phyloP scores from a whole-genome alignment of 1,284 basidiomycete genomes.

The Singerocomus inundabilis region DNA sequence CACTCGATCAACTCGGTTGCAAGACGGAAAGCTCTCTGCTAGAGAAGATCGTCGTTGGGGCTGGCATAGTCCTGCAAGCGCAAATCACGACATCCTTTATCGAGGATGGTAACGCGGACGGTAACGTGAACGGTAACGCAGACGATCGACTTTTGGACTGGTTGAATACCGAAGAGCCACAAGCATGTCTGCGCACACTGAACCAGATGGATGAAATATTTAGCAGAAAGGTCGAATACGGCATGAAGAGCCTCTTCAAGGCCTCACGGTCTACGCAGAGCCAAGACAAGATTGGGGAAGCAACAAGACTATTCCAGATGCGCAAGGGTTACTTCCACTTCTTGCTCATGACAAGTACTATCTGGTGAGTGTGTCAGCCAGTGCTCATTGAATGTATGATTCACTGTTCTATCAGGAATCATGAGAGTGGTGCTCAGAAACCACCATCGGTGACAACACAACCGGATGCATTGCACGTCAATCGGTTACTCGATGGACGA shows the following conservation, averaged over 20 bases:
- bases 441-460: neutral
- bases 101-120: no score
- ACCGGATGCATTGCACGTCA: no score
- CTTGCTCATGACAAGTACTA: conserved; percentile 3
- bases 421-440: neutral
- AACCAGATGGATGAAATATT: neutral
- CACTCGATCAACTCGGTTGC: no score
- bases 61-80: conserved; percentile 2
- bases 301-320: neutral
- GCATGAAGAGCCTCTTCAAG: neutral
- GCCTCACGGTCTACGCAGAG: neutral
- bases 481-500: no score
- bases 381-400: neutral
- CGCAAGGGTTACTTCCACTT: conserved; percentile 3
- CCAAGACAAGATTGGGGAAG: neutral
- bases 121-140: no score
- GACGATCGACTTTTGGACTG: conserved; percentile 10
- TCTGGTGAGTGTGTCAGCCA: conserved; percentile 4
- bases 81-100: neutral
- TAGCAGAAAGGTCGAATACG: neutral
- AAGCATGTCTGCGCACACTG: conserved; percentile 1
- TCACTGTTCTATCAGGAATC: neutral
- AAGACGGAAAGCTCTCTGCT: no score
- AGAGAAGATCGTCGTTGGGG: conserved; percentile 13
- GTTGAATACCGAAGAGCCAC: conserved; percentile 3